Evolutionary conservation across 1,139 yeast species (phyloP), one percentile per base, ranked within the genome.

Genomic region (Yamadazyma epiphylla): DNA sequence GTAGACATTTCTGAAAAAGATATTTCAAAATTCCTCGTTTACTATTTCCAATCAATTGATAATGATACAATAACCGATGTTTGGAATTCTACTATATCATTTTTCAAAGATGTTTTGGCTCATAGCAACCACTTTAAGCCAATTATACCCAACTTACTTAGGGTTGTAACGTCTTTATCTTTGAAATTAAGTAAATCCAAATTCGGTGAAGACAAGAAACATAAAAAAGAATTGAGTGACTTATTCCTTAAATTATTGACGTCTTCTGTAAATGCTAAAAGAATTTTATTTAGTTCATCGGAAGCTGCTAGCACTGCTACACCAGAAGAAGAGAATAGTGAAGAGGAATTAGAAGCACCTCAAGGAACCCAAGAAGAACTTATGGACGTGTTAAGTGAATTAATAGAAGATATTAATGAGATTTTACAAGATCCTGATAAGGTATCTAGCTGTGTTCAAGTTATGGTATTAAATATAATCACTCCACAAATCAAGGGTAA

Each of bases 21-120:
- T 9, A 48, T 79, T 3, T 60, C 75, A 1, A 48, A 46, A 4
- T 84, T 85, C 45, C 51, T 84, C 37, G 66, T 77, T 5, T 61
- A 58, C 0, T 88, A 88, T 49, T 58, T 80, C 13, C 60, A 61
- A 5, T 73, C 87, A 0, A 60, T 89, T 25, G 94, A 85, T 38
- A 71, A 70, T 38, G 95, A 87, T 43, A 77, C 86, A 0, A 61
- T 87, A 21, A 85, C 80, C 35, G 96, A 88, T 36, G 68, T 86
- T 15, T 87, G 89, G 80, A 53, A 53, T 13, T 71, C 70, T 15
- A 63, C 80, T 14, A 58, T 75, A 26, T 56, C 54, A 5, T 87
- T 85, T 45, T 62, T 84, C 41, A 77, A 69, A 39, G 87, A 80
- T 15, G 70, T 78, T 0, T 45, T 67, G 24, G 55, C 70, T 10